Evolutionary conservation across 2,329 filamentous ascomycete species (phyloP).

Genomic region (Aspergillus felis): DNA sequence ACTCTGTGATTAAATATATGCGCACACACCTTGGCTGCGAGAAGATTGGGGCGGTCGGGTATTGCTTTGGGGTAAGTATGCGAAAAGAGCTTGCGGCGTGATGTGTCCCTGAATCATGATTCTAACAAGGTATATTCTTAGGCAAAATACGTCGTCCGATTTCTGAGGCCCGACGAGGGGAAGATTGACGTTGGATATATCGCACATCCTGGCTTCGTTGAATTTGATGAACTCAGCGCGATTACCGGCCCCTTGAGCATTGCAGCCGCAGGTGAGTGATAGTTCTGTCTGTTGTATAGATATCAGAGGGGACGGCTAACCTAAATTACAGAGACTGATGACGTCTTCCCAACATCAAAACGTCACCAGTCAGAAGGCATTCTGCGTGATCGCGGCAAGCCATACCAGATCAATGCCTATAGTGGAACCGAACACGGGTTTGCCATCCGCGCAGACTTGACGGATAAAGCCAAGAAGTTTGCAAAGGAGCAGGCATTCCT

Average conservation of each 20-base stretch:
- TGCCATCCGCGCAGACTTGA: constrained; percentile 61
- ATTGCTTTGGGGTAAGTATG: constrained; percentile 37
- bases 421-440: constrained; percentile 69
- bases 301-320: too few relatives aligned
- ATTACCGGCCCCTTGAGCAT: constrained; percentile 64
- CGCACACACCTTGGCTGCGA: constrained; percentile 20
- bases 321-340: constrained; percentile 47
- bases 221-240: constrained; percentile 57
- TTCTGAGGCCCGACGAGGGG: constrained; percentile 54
- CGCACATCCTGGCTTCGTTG: constrained; percentile 71
- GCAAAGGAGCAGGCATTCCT: constrained; percentile 73
- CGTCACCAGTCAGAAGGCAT: constrained; percentile 59
- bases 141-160: constrained; percentile 62
- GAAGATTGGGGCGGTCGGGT: constrained; percentile 45
- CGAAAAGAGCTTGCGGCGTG: too few relatives aligned
- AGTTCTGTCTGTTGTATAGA: constrained; percentile 2
- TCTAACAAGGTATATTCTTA: too few relatives aligned
- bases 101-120: too few relatives aligned
- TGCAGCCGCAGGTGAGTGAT: constrained; percentile 42
- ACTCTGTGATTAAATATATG: constrained; percentile 37
- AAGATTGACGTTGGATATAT: constrained; percentile 62
- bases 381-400: constrained; percentile 47
- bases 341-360: constrained; percentile 57
- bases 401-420: constrained; percentile 72
- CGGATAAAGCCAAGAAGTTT: constrained; percentile 53